Base-by-base conservation (phyloP, 2,329 filamentous ascomycete species). In the Rhytidhysteron rufulum region DNA sequence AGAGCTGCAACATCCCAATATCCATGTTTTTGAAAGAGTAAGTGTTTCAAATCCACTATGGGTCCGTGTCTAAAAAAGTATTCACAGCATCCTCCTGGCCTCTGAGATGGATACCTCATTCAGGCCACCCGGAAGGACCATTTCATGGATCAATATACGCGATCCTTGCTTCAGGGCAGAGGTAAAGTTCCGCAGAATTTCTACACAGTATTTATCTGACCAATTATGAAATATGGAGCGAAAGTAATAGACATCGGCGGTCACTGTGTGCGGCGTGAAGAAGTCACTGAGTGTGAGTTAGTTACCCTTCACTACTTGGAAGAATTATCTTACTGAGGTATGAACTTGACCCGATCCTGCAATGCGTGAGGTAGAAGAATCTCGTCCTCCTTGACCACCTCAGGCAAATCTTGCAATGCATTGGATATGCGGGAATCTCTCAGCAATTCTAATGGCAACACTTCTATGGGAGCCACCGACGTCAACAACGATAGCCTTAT, bases 1-100 rank as follows among this genome's bases (percentile, higher is more conserved):
- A 34, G 24, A 51, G 47, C 21, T 49, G 44, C 8, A 47, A 15
- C 47, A 51, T 51, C 11, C 37, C 41, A 15, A 49, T 46, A 25
- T 51, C 49, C 42, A 49, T 49, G n/a, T 42, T 45, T 31, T 47
- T 51, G 15, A 27, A 8, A 7, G 8, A 27, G 13, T 27, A 24
- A n/a, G 13, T 16, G 30, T 41, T 2, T n/a, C n/a, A n/a, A n/a
- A n/a, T n/a, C n/a, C n/a, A n/a, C n/a, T n/a, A n/a, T n/a, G n/a
- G n/a, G n/a, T n/a, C n/a, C n/a, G n/a, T n/a, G n/a, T n/a, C n/a
- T n/a, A n/a, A n/a, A n/a, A n/a, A n/a, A 33, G 47, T 24, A 40
- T 37, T 24, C 11, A 31, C 39, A 33, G 31, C 21, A 18, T 8
- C 34, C 17, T 41, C 37, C 45, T 40, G 16, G 39, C 48, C 37